Evolutionary conservation across 2,329 filamentous ascomycete genomes (phyloP).

Genomic region (Fusarium pininemorale): DNA sequence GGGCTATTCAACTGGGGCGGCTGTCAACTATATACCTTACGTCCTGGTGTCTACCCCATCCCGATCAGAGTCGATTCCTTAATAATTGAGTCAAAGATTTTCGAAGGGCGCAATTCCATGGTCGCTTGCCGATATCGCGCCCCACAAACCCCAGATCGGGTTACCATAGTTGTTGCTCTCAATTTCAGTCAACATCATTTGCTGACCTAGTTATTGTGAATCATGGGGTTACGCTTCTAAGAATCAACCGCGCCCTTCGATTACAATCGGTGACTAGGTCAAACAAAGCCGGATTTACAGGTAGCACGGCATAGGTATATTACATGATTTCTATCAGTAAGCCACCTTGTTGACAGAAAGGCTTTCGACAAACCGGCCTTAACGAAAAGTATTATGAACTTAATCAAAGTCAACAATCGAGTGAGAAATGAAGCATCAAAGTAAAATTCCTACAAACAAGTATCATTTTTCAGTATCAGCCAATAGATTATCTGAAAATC

Average conservation of each 20-base stretch:
- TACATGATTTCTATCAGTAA: not conserved
- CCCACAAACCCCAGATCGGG: conserved; percentile 25
- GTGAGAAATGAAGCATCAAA: not conserved
- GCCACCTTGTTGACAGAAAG: not conserved
- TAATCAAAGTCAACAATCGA: too few species aligned
- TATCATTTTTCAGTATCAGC: not conserved
- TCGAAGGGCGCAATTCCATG: conserved; percentile 17
- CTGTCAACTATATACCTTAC: conserved; percentile 29
- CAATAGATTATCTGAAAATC: not conserved
- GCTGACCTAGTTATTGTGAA: not conserved
- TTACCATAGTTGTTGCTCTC: conserved; percentile 7
- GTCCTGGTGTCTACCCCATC: not conserved
- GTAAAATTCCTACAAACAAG: not conserved
- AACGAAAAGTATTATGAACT: too few species aligned
- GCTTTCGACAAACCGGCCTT: too few species aligned
- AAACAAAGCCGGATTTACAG: not conserved
- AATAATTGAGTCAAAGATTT: conserved; percentile 12
- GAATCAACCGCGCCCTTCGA: conserved; percentile 9
- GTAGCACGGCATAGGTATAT: not conserved
- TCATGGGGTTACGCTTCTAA: not conserved
- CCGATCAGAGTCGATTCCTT: not conserved
- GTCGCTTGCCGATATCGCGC: conserved; percentile 34
- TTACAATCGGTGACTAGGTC: not conserved
- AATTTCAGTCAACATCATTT: conserved; percentile 10
- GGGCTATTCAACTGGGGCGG: not conserved